A percentile compares a stretch with the other conserved stretches of the same genome.
phyloP scores from a whole-genome alignment of 306 rosid species.

The Lathyrus aphaca region DNA sequence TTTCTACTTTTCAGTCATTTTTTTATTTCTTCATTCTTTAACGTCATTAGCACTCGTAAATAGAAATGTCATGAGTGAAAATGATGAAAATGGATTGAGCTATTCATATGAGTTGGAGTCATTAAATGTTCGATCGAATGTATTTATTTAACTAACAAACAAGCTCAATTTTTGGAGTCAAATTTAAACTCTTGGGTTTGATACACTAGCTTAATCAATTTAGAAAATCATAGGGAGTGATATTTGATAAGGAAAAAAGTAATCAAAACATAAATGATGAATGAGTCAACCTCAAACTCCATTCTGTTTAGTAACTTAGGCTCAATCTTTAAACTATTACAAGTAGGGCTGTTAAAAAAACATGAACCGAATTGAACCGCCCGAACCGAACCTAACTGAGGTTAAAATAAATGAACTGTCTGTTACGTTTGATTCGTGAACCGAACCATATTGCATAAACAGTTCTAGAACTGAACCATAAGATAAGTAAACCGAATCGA shows the following conservation, averaged over 20 bases:
- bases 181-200: background rate
- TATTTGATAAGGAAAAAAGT: background rate
- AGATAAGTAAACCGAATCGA: too few species aligned
- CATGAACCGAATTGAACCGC: too few species aligned
- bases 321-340: conserved; percentile 1
- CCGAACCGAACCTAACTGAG: too few species aligned
- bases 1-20: background rate
- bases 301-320: background rate
- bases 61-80: background rate
- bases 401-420: too few species aligned
- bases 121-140: background rate
- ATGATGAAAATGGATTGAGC: background rate
- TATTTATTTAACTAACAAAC: background rate
- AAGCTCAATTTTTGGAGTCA: background rate
- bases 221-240: background rate
- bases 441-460: too few species aligned
- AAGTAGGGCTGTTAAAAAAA: too few species aligned
- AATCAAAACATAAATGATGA: background rate
- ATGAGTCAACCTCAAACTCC: conserved; percentile 11
- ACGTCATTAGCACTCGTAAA: background rate
- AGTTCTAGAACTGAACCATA: too few species aligned
- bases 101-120: background rate
- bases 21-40: background rate
- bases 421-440: too few species aligned
- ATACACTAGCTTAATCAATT: background rate